Conservation (phyloP, 139 green algal species). For the Chlamydomonas asymmetrica region DNA sequence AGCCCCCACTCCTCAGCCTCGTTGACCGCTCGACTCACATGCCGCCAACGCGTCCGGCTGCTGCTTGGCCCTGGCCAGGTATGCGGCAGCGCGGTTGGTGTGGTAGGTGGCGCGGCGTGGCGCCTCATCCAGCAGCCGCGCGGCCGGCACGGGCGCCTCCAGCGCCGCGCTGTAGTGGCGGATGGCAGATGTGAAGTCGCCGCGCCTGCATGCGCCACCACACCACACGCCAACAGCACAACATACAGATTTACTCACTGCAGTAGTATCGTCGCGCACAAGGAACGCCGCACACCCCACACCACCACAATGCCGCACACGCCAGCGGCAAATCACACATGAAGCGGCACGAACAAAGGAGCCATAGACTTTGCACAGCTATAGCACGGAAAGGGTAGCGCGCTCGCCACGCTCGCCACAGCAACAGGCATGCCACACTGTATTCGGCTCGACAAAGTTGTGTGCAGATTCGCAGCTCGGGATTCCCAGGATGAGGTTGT, state of each 20-base stretch:
- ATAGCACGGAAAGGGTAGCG: neutral
- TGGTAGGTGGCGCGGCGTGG: conserved; percentile 22
- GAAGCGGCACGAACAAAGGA: neutral
- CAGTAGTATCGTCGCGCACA: too few relatives aligned
- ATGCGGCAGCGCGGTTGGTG: conserved; percentile 35
- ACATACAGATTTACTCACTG: too few relatives aligned
- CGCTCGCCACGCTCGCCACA: neutral
- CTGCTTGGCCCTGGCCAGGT: conserved; percentile 33
- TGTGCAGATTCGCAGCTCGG: neutral
- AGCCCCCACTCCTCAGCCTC: too few relatives aligned
- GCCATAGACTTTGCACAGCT: neutral
- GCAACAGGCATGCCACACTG: too few relatives aligned
- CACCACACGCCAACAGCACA: too few relatives aligned
- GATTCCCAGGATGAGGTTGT: neutral
- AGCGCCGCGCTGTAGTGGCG: conserved; percentile 26
- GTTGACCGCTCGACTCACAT: too few relatives aligned
- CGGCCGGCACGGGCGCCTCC: conserved; percentile 30
- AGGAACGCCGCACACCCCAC: neutral
- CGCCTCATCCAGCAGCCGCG: conserved; percentile 26
- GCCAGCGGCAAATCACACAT: neutral
- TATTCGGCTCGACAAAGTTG: neutral
- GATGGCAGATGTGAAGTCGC: conserved; percentile 15
- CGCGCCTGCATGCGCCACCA: too few relatives aligned
- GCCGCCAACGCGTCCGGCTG: too few relatives aligned
- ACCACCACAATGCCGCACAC: too few relatives aligned